Evolutionary conservation across 2,329 filamentous ascomycete genomes (phyloP).

Genomic region (Pyrenochaeta sp.): DNA sequence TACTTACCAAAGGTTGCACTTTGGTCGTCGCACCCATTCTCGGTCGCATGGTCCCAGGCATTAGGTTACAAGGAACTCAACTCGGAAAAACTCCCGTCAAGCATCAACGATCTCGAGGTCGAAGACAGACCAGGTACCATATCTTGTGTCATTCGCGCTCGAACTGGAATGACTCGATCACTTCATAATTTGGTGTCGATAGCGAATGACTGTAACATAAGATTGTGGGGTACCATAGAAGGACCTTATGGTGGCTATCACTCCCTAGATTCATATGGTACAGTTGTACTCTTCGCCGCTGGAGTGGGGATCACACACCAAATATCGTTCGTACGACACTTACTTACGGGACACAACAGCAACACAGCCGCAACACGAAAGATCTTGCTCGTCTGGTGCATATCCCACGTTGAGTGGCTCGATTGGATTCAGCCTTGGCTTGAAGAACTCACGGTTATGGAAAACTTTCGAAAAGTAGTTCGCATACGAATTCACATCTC

Average conservation of each 20-base stretch:
- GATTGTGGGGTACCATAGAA: conserved; percentile 77
- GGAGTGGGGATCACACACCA: conserved; percentile 94
- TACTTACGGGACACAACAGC: conserved; percentile 62
- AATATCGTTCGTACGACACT: conserved; percentile 79
- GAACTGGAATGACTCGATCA: conserved; percentile 82
- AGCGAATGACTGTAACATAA: conserved; percentile 59
- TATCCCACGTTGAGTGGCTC: conserved; percentile 81
- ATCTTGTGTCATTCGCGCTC: conserved; percentile 80
- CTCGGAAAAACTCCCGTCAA: conserved; percentile 37
- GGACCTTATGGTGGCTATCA: conserved; percentile 81
- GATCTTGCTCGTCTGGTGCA: conserved; percentile 85
- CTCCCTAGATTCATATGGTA: conserved; percentile 86
- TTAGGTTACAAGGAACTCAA: conserved; percentile 31
- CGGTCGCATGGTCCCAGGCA: conserved; percentile 76
- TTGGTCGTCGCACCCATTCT: conserved; percentile 79
- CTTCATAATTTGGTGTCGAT: conserved; percentile 72
- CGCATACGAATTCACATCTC: conserved; percentile 88
- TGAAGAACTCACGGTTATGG: conserved; percentile 79
- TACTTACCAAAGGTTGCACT: conserved; percentile 75
- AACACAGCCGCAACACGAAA: conserved; percentile 77
- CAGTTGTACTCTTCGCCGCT: conserved; percentile 84
- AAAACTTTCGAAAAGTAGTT: conserved; percentile 79
- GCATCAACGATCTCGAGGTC: conserved; percentile 51
- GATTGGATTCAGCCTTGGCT: conserved; percentile 92
- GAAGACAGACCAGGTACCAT: conserved; percentile 54